A percentile compares a stretch with the other conserved stretches of the same genome.
phyloP scores from a whole-genome alignment of 1,139 yeast genomes.

The Zygoascus sp. region DNA sequence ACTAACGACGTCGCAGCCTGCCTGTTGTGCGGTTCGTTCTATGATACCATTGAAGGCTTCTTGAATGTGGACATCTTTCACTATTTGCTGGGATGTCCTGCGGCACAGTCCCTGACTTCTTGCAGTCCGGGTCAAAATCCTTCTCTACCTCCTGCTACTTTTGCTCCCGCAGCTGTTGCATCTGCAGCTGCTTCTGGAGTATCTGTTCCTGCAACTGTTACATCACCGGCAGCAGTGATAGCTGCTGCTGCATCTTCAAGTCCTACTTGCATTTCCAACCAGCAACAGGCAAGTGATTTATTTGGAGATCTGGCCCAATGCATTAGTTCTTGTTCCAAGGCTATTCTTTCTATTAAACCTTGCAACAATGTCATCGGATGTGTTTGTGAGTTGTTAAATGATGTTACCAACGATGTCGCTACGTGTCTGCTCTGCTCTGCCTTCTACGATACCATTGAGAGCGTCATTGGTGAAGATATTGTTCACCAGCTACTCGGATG shows the following conservation, averaged over 20 bases:
- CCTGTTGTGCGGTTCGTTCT: conserved; percentile 16
- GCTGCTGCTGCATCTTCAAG: background rate
- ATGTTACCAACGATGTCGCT: conserved; percentile 15
- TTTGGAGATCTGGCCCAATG: conserved; percentile 1
- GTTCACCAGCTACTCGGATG: background rate
- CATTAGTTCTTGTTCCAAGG: conserved; percentile 4
- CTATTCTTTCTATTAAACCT: background rate
- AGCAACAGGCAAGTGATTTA: background rate
- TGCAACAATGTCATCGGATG: conserved; percentile 10
- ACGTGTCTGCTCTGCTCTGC: conserved; percentile 16
- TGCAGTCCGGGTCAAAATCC: background rate
- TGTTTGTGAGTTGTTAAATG: conserved; percentile 16
- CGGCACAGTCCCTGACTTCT: background rate
- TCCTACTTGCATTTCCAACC: background rate
- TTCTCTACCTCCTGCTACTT: background rate
- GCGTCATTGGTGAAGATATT: background rate
- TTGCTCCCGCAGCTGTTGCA: background rate
- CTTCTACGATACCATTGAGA: conserved; percentile 10
- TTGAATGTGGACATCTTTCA: background rate
- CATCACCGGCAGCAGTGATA: too few relatives aligned
- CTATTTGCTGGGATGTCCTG: background rate
- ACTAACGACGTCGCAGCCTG: conserved; percentile 15
- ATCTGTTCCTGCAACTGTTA: too few relatives aligned
- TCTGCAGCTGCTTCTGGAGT: too few relatives aligned
- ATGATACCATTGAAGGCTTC: conserved; percentile 1